phyloP scores from a whole-genome alignment of 179 eudicot genomes.

The Patellifolia procumbens region DNA sequence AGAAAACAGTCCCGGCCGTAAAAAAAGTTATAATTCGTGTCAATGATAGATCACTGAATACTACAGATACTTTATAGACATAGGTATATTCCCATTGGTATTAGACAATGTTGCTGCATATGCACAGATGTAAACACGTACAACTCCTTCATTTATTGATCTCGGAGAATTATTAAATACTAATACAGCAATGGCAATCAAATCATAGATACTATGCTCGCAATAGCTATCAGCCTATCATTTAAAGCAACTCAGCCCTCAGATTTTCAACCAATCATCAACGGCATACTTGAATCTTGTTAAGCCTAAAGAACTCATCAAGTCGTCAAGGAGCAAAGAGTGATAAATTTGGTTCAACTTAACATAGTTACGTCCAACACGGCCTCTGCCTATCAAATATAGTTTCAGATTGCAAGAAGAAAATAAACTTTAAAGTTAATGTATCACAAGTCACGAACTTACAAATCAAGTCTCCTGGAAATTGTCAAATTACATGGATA shows the following conservation, averaged over 20 bases:
- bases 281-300: not conserved
- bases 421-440: slow-evolving; percentile 2
- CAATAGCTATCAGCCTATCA: not conserved
- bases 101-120: slow-evolving; percentile 1
- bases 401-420: not conserved
- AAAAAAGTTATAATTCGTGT: not conserved
- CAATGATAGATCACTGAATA: not conserved
- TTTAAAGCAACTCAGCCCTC: no score
- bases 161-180: not conserved
- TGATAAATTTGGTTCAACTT: not conserved
- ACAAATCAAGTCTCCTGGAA: not conserved
- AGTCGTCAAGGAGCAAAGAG: not conserved
- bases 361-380: not conserved
- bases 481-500: not conserved
- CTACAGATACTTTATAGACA: no score
- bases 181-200: not conserved
- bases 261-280: no score
- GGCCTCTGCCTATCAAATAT: slow-evolving; percentile 3
- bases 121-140: not conserved
- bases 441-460: not conserved
- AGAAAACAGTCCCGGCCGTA: not conserved
- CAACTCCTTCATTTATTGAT: not conserved
- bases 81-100: no score
- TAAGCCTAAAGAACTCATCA: not conserved
- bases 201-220: not conserved